Evolutionary conservation across 345 rosid species (phyloP), one percentile per base, ranked within the genome.

Genomic region (Cochlearia excelsa): DNA sequence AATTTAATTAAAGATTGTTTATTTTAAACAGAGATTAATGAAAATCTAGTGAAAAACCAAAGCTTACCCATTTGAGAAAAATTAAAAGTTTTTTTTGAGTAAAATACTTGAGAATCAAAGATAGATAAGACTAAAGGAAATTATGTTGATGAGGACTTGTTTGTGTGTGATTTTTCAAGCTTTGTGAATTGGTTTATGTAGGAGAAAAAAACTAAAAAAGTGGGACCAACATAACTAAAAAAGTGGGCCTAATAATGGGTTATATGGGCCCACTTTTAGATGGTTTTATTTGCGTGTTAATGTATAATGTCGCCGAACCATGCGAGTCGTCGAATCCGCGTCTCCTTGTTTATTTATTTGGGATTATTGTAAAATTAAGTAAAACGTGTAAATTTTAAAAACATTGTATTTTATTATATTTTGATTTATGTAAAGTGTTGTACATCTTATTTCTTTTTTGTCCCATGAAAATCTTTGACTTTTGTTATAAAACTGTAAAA

Each of bases 131-230:
- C 5, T 35, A 65, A 10, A 4, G 9, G 59, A 51, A 54, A 59
- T 47, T 61, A 46, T 7, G 60, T 29, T 30, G 58, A 58, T 0
- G 63, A 39, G 4, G 57, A 39, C 1, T 52, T 35, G 53, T 51
- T 39, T 41, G 54, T 35, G 28, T 53, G 35, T 16, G 23, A 16
- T 7, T 30, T 54, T 54, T 40, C 26, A 5, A 41, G 7, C 11
- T 26, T 38, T 49, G 63, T 42, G 58, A 55, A 26, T 41, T 42
- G 51, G 68, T 62, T 48, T 69, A 69, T 55, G 68, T 69, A 69
- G 73, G 46, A 42, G 68, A 33, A 33, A 39, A 39, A 69, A 10
- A 52, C 34, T 37, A 1, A 38, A 57, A 8, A 10, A 9, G 60
- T 64, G 53, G 68, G 68, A 60, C 65, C 65, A n/a, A 37, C 65